Conservation (phyloP, 2,329 filamentous ascomycete species). For the Gaeumannomyces tritici region DNA sequence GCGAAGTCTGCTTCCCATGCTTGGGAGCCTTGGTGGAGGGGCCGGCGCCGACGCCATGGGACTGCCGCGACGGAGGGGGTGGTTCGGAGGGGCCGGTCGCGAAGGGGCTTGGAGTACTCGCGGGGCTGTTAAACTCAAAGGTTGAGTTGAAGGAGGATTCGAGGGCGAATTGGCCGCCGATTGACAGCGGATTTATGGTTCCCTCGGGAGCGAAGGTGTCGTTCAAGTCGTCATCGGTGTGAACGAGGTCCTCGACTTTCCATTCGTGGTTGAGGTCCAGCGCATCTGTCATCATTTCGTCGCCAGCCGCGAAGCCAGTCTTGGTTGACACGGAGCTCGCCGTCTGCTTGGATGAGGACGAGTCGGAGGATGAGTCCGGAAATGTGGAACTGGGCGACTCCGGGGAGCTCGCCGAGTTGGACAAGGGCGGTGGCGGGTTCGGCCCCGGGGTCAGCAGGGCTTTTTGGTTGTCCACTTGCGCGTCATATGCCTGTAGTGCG, state of each 20-base stretch:
- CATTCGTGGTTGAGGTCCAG: constrained; percentile 31
- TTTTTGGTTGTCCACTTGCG: background rate
- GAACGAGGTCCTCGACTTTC: constrained; percentile 27
- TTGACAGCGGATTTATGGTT: constrained; percentile 24
- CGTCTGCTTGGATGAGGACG: constrained; percentile 32
- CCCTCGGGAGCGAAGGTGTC: constrained; percentile 9
- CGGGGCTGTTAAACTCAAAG: constrained; percentile 20
- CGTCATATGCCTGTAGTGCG: constrained; percentile 2
- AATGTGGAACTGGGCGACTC: constrained; percentile 2
- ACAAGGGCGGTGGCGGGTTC: background rate
- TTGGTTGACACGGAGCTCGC: constrained; percentile 36
- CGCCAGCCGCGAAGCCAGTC: constrained; percentile 27
- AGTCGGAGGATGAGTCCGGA: constrained; percentile 3
- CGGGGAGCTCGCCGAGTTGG: constrained; percentile 5
- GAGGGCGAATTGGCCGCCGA: constrained; percentile 10
- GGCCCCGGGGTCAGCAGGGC: constrained; percentile 1
- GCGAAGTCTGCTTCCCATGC: constrained; percentile 11
- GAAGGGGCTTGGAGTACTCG: constrained; percentile 13
- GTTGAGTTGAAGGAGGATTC: constrained; percentile 17
- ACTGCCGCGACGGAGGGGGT: background rate
- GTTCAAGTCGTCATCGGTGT: constrained; percentile 25
- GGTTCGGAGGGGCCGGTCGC: constrained; percentile 9
- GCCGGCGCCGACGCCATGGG: constrained; percentile 12
- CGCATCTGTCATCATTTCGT: constrained; percentile 33
- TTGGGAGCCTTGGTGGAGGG: constrained; percentile 10